Conservation (phyloP, 805 yeast genomes). For the Blastobotrys peoriensis region DNA sequence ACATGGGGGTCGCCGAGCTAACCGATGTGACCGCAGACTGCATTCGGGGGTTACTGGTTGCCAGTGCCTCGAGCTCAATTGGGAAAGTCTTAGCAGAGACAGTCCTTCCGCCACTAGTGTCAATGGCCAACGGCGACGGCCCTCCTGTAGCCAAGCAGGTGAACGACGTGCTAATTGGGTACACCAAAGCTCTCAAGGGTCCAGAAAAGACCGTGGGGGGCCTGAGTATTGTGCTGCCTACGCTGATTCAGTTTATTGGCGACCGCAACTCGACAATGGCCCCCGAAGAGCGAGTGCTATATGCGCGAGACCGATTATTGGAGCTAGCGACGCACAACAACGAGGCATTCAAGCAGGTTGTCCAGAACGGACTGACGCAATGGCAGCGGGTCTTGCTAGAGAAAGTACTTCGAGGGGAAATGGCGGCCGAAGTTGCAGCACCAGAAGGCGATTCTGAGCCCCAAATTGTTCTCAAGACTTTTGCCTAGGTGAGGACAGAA, state of each 20-base stretch:
- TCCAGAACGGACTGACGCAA: constrained; percentile 39
- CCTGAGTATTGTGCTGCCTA: constrained; percentile 30
- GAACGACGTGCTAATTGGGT: constrained; percentile 46
- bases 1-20: constrained; percentile 33
- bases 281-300: constrained; percentile 13
- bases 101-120: constrained; percentile 42
- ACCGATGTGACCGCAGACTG: constrained; percentile 51
- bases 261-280: constrained; percentile 21
- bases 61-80: constrained; percentile 27
- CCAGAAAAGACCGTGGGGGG: constrained; percentile 30
- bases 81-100: constrained; percentile 37
- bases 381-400: constrained; percentile 20
- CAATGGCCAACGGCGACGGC: constrained; percentile 25
- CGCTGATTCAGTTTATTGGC: constrained; percentile 33
- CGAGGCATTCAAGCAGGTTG: constrained; percentile 32
- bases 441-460: constrained; percentile 18
- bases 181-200: constrained; percentile 34
- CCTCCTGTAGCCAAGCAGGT: constrained; percentile 25
- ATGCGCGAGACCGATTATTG: constrained; percentile 25
- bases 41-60: constrained; percentile 48
- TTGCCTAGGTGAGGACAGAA: constrained; percentile 21
- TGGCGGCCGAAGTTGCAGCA: constrained; percentile 5
- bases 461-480: constrained; percentile 49
- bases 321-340: constrained; percentile 28
- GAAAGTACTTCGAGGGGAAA: constrained; percentile 16